Evolutionary conservation across 176 grass and related monocot genomes (phyloP).

Genomic region (Aegilops bicornis): DNA sequence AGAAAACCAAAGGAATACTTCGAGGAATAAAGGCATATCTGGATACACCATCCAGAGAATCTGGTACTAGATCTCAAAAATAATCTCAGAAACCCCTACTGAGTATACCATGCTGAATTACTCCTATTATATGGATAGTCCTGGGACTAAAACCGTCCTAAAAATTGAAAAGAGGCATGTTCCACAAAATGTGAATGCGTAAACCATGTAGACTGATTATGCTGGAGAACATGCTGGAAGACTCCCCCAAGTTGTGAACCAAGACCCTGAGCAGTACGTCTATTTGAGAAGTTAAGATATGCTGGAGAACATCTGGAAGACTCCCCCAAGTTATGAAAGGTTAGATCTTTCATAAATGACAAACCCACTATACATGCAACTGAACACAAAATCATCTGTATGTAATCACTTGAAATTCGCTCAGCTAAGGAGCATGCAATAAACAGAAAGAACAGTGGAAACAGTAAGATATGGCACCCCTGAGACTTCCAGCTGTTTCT

Average conservation of each 20-base stretch:
- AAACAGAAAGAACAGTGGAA: constrained; percentile 13
- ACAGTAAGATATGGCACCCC: constrained; percentile 22
- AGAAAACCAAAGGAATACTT: neutral
- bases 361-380: neutral
- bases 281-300: neutral
- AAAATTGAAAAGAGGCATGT: neutral
- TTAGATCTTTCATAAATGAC: constrained; percentile 3
- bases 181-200: constrained; percentile 17
- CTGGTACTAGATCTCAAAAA: neutral
- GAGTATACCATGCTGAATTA: neutral
- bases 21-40: neutral
- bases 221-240: no score
- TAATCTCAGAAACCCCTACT: neutral
- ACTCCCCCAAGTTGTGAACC: constrained; percentile 6
- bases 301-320: constrained; percentile 15
- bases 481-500: constrained; percentile 33
- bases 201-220: neutral
- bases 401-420: constrained; percentile 20
- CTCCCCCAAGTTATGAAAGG: constrained; percentile 8
- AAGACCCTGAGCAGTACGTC: neutral
- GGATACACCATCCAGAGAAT: neutral
- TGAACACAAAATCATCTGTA: constrained; percentile 1
- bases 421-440: neutral
- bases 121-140: neutral
- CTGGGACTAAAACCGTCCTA: neutral